Base-by-base conservation (phyloP, 148 eudicot genomes). In the Pharnaceum exiguum region DNA sequence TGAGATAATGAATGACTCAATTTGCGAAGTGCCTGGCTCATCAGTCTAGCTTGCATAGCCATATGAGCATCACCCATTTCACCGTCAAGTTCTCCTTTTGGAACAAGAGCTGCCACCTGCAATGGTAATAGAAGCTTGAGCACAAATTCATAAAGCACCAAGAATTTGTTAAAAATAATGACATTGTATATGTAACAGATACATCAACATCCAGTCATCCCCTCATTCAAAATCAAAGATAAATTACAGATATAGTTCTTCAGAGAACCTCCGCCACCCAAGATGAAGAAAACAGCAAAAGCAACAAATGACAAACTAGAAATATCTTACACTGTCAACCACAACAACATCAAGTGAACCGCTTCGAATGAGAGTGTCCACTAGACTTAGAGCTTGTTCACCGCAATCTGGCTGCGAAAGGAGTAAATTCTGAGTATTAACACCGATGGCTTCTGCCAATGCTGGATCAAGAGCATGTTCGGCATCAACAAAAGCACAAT, bases 61-160 rank as follows among this genome's bases (percentile, higher is more conserved):
- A 93, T 82, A 69, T 93, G 99, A 17, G 99, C 99, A 71, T 93
- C 99, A 37, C 96, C 96, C 96, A 93, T 93, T 74, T 93, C 99
- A 62, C 99, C 99, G 45, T 93, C 99, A 58, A 88, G 96, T 71
- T 93, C 99, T 65, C 89, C 85, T 76, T 84, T 94, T 10, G 99
- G 99, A 30, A 94, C 99, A 45, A 94, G 83, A 40, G 99, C 99
- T 60, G 99, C 99, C 40, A 94, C 99, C 99, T 89, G 75, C 59
- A 39, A 47, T 30, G 5, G 32, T 10, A 49, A 23, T 17, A 46
- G 5, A 27, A 35, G 36, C 12, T 15, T 46, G 47, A 46, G 37
- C 35, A 32, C 18, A 37, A n/a, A 38, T 38, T 2, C 6, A 10
- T 31, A 7, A 15, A 46, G 24, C 54, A 47, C 0, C 5, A n/a